phyloP scores from a whole-genome alignment of 257 asterid genomes.

The Haberlea rhodopensis region DNA sequence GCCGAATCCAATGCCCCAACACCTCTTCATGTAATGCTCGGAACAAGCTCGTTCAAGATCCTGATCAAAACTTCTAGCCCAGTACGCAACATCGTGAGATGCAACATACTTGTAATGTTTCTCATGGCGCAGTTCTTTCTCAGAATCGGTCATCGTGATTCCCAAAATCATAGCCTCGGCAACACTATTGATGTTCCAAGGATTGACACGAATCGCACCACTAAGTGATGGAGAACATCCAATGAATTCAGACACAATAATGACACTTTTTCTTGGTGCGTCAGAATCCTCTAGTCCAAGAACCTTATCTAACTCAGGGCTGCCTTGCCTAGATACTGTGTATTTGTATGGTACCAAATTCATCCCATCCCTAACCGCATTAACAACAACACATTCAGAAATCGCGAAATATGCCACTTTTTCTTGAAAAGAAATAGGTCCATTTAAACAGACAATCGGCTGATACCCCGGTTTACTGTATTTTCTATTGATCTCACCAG shows the following conservation, averaged over 20 bases:
- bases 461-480: conserved; percentile 47
- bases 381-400: conserved; percentile 80
- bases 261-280: conserved; percentile 54
- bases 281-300: conserved; percentile 34
- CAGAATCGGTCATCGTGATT: conserved; percentile 52
- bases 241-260: conserved; percentile 77
- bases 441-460: conserved; percentile 66
- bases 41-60: conserved; percentile 69
- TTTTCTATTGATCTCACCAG: conserved; percentile 42
- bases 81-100: conserved; percentile 76
- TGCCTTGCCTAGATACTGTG: conserved; percentile 70
- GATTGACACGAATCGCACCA: conserved; percentile 83
- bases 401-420: conserved; percentile 63
- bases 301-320: conserved; percentile 47
- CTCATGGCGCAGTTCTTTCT: conserved; percentile 73
- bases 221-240: conserved; percentile 93
- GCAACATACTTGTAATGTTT: conserved; percentile 69
- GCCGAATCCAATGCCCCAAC: conserved; percentile 91
- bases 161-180: conserved; percentile 64
- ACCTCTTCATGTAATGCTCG: conserved; percentile 66
- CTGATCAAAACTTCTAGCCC: conserved; percentile 76
- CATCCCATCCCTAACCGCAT: conserved; percentile 92
- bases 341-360: conserved; percentile 83
- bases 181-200: conserved; percentile 70
- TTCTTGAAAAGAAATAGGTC: conserved; percentile 60